A percentile compares a stretch with the other conserved stretches of the same genome.
Conservation (phyloP, 1,284 basidiomycete genomes). For the Filobasidium uniguttulatum region DNA sequence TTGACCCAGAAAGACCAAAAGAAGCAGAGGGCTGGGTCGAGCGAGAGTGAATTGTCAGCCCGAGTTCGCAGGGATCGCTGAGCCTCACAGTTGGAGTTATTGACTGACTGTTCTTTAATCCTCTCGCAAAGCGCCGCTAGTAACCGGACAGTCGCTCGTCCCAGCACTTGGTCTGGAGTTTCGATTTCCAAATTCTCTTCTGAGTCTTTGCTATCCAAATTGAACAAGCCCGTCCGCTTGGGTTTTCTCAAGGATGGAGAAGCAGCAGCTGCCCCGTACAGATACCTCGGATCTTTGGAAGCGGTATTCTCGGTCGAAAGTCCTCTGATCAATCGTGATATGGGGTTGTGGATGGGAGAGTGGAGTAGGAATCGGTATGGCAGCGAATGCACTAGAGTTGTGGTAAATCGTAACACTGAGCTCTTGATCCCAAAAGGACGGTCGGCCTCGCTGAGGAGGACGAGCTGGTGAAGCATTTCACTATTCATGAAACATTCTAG, state of each 20-base stretch:
- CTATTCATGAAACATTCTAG: slow-evolving; percentile 84
- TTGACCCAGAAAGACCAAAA: slow-evolving; percentile 93
- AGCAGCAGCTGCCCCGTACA: slow-evolving; percentile 1
- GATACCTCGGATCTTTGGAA: background rate
- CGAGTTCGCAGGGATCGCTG: too few relatives aligned
- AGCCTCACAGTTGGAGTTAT: too few relatives aligned
- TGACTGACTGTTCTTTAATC: background rate
- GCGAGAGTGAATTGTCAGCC: too few relatives aligned
- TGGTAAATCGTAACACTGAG: slow-evolving; percentile 58
- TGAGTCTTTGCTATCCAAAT: background rate
- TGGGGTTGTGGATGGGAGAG: slow-evolving; percentile 74
- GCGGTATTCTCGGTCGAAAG: slow-evolving; percentile 47
- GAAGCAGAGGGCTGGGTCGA: slow-evolving; percentile 50
- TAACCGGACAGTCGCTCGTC: background rate
- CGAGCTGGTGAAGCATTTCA: slow-evolving; percentile 70
- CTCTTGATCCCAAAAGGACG: slow-evolving; percentile 66
- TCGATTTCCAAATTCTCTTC: background rate
- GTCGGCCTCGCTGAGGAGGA: slow-evolving; percentile 67
- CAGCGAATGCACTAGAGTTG: slow-evolving; percentile 74
- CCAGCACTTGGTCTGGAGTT: background rate
- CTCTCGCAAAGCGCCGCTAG: background rate
- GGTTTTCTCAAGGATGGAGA: background rate
- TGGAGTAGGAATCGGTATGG: slow-evolving; percentile 85
- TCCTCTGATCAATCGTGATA: slow-evolving; percentile 63
- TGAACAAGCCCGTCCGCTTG: background rate